Evolutionary conservation across 192 early-diverging fungal genomes (phyloP).

Genomic region (Phycomyces blakesleeanus): DNA sequence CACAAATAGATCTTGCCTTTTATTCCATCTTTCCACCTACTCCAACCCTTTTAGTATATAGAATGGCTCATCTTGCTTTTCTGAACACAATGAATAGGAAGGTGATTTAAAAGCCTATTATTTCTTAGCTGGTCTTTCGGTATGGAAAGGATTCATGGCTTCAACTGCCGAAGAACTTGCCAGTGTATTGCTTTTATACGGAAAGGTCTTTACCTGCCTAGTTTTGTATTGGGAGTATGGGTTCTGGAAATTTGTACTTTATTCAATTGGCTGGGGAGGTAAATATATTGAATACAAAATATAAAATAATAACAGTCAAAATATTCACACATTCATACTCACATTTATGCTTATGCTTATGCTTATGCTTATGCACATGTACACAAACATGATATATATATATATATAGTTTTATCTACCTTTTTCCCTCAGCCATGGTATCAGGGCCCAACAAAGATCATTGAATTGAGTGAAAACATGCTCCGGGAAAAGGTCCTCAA

Average conservation of each 20-base stretch:
- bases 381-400: too few species aligned
- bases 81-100: neutral
- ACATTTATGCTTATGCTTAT: too few species aligned
- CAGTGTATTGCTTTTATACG: constrained; percentile 42
- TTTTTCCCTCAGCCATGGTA: constrained; percentile 52
- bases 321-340: neutral
- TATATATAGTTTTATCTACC: constrained; percentile 17
- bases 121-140: constrained; percentile 9
- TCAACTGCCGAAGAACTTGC: constrained; percentile 47
- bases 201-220: constrained; percentile 41
- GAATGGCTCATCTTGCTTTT: neutral
- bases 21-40: too few species aligned
- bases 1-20: too few species aligned
- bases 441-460: constrained; percentile 45
- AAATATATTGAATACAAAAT: neutral
- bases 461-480: constrained; percentile 30
- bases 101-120: constrained; percentile 17
- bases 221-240: constrained; percentile 38
- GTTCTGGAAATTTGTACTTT: constrained; percentile 35
- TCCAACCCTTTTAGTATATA: too few species aligned
- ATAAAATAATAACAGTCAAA: neutral
- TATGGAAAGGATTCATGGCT: constrained; percentile 33
- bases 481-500: constrained; percentile 30
- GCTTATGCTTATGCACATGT: too few species aligned
- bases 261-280: constrained; percentile 38